phyloP scores from a whole-genome alignment of 257 asterid species.

The Rauvolfia tetraphylla region DNA sequence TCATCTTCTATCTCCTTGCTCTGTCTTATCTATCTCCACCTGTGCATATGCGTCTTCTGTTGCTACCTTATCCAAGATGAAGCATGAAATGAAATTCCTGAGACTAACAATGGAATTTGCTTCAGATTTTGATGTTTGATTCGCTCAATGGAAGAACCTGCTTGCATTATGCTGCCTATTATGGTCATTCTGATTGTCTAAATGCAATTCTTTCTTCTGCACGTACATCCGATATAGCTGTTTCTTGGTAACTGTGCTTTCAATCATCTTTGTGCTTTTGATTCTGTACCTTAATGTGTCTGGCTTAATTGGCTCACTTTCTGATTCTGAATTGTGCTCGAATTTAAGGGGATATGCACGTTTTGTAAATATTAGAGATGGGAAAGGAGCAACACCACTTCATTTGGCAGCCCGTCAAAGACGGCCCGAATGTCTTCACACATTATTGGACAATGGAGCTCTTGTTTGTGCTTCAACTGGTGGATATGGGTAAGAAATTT shows the following conservation, averaged over 20 bases:
- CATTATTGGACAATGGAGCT: conserved; percentile 74
- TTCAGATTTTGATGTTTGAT: conserved; percentile 90
- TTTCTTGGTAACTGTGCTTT: conserved; percentile 61
- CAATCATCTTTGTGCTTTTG: not conserved
- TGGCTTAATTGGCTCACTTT: not conserved
- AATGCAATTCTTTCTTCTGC: conserved; percentile 71
- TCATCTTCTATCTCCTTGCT: not conserved
- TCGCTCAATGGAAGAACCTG: conserved; percentile 84
- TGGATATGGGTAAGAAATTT: conserved; percentile 55
- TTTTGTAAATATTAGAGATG: conserved; percentile 88
- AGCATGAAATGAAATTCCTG: not conserved
- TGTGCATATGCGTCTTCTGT: not conserved
- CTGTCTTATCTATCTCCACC: not conserved
- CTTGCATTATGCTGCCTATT: conserved; percentile 93
- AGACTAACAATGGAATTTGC: conserved; percentile 19
- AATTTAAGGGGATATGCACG: conserved; percentile 75
- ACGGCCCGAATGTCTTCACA: conserved; percentile 65
- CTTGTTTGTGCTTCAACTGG: conserved; percentile 82
- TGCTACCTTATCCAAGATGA: not conserved
- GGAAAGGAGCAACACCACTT: conserved; percentile 93
- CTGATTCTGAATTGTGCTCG: not conserved
- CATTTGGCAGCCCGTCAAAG: conserved; percentile 91
- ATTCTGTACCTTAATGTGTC: not conserved
- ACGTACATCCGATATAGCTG: conserved; percentile 66
- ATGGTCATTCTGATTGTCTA: conserved; percentile 84